Evolutionary conservation across 75 land plant genomes (phyloP).

Genomic region (Pinus tabuliformis): DNA sequence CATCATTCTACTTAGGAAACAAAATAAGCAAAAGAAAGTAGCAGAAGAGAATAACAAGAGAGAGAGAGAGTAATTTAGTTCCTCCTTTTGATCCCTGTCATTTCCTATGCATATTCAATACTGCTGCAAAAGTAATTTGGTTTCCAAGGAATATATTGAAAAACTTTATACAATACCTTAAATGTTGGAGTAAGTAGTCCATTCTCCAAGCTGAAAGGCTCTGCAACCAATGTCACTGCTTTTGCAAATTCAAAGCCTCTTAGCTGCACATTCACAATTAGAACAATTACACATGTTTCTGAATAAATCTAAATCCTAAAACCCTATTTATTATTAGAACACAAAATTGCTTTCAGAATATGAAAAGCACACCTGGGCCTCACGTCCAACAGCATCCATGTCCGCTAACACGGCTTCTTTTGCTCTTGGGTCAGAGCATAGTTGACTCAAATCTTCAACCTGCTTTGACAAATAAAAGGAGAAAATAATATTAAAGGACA

Average conservation of each 20-base stretch:
- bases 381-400: constrained; percentile 84
- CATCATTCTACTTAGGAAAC: neutral
- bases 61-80: no score
- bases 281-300: no score
- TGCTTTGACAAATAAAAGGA: constrained; percentile 13
- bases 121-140: no score
- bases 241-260: constrained; percentile 98
- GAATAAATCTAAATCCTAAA: no score
- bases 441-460: constrained; percentile 60
- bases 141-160: neutral
- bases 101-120: no score
- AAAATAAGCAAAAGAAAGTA: no score
- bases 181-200: constrained; percentile 93
- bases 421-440: constrained; percentile 73
- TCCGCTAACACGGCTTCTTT: constrained; percentile 80
- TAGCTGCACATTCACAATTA: constrained; percentile 40
- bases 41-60: no score
- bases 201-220: constrained; percentile 87
- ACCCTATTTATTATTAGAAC: no score
- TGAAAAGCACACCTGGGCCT: constrained; percentile 62
- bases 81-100: no score
- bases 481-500: no score
- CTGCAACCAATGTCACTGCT: constrained; percentile 76
- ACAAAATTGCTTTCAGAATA: neutral
- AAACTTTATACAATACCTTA: constrained; percentile 41